Evolutionary conservation across 1,284 basidiomycete species (phyloP).

Genomic region (Takashimella tepidaria): DNA sequence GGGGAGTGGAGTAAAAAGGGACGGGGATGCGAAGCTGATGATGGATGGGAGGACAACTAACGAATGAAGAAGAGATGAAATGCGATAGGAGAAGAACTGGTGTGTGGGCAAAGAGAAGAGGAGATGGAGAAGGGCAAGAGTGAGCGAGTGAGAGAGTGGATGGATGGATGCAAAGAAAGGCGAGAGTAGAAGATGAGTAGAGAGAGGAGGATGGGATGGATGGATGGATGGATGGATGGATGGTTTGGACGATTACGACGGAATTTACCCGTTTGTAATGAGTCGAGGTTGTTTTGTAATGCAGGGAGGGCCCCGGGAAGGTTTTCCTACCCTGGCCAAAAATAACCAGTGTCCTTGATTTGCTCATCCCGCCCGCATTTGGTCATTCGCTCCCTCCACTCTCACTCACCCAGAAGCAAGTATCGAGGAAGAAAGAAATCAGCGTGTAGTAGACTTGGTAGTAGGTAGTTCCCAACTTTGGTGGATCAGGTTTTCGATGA

Average conservation of each 20-base stretch:
- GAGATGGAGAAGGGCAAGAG: not conserved
- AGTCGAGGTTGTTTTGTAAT: too few relatives aligned
- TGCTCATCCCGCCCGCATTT: too few relatives aligned
- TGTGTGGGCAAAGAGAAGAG: not conserved
- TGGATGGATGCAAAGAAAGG: not conserved
- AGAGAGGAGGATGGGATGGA: not conserved
- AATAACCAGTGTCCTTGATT: too few relatives aligned
- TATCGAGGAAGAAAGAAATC: too few relatives aligned
- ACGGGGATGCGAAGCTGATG: not conserved
- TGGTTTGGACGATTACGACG: not conserved
- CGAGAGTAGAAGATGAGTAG: not conserved
- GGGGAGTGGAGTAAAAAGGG: not conserved
- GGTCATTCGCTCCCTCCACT: too few relatives aligned
- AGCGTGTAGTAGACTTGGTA: too few relatives aligned
- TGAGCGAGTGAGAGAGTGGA: not conserved
- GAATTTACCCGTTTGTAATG: too few relatives aligned
- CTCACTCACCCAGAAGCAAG: too few relatives aligned
- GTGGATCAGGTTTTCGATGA: too few relatives aligned
- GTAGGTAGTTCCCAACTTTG: too few relatives aligned
- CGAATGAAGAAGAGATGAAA: not conserved
- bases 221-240: not conserved
- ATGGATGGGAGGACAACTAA: not conserved
- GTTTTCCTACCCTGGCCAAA: too few relatives aligned
- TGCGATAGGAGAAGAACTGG: not conserved
- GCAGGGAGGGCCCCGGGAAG: too few relatives aligned